These are phyloP conservation scores for Aspergillus udagawae DNA, from an alignment of 2,329 filamentous ascomycete genomes.

Conservation along the genomic window DNA sequence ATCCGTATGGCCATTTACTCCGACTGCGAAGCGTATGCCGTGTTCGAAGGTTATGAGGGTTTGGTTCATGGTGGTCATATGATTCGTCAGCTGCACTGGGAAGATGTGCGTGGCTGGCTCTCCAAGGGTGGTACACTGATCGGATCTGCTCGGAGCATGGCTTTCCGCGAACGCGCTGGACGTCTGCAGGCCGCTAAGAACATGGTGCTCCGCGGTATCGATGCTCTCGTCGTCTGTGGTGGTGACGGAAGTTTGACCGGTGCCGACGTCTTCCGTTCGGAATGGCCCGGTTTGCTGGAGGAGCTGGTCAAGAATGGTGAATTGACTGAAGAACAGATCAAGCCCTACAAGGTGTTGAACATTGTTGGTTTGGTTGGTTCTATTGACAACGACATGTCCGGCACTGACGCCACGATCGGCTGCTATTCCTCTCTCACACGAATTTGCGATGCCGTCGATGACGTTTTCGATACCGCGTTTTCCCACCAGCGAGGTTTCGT, in stretches of 20 bases:
- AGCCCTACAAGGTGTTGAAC: conserved; percentile 81
- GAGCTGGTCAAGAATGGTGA: conserved; percentile 76
- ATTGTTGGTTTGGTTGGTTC: conserved; percentile 95
- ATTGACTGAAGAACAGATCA: conserved; percentile 65
- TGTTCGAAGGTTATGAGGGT: conserved; percentile 95
- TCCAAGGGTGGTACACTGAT: conserved; percentile 94
- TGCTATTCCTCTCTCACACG: conserved; percentile 90
- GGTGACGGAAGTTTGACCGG: conserved; percentile 95
- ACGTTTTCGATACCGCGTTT: conserved; percentile 86
- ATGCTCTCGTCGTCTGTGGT: conserved; percentile 93
- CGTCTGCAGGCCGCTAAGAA: conserved; percentile 87
- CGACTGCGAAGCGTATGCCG: conserved; percentile 72
- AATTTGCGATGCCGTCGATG: conserved; percentile 94
- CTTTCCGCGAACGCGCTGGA: conserved; percentile 83
- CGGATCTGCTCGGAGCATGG: conserved; percentile 88
- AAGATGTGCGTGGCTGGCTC: conserved; percentile 90
- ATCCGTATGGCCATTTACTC: conserved; percentile 87
- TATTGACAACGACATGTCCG: conserved; percentile 97
- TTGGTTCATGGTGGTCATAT: conserved; percentile 83
- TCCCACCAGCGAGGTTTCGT: conserved; percentile 97
- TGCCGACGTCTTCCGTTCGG: conserved; percentile 84
- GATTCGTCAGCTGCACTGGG: conserved; percentile 85
- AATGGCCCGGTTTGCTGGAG: conserved; percentile 84
- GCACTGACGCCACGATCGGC: conserved; percentile 95
- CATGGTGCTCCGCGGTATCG: conserved; percentile 86